Percentiles rank a stretch among this genome's conserved stretches.
Evolutionary conservation across 75 land plant species (phyloP).

Genomic region (Pseudotsuga menziesii): DNA sequence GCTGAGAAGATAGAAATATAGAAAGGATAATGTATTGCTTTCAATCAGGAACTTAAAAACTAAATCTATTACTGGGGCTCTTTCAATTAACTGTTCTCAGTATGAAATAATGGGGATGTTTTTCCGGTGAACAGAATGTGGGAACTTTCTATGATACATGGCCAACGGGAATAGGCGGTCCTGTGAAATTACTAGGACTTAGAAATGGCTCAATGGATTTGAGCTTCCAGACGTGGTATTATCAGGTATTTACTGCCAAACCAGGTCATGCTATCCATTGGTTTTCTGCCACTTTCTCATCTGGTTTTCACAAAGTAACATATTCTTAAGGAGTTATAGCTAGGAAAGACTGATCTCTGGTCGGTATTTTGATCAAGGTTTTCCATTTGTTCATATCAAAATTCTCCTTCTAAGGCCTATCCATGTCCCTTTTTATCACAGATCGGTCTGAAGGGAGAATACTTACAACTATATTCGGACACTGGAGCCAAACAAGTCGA

Average conservation of each 20-base stretch:
- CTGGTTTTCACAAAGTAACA: too few species aligned
- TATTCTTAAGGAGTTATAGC: too few species aligned
- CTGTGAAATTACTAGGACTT: background rate
- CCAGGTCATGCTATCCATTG: background rate
- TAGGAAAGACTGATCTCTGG: too few species aligned
- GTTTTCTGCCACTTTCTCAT: too few species aligned
- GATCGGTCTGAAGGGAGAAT: slow-evolving; percentile 3
- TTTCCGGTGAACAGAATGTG: background rate
- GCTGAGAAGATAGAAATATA: background rate
- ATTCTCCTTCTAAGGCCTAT: background rate
- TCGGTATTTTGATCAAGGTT: too few species aligned
- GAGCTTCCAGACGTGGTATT: slow-evolving; percentile 3
- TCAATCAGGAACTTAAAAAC: background rate
- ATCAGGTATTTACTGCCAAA: background rate
- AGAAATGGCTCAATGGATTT: background rate
- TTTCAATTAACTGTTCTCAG: too few species aligned
- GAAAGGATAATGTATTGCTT: background rate
- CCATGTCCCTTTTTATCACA: background rate
- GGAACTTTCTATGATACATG: slow-evolving; percentile 7
- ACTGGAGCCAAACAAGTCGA: background rate
- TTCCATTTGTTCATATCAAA: background rate
- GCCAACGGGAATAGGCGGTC: slow-evolving; percentile 2
- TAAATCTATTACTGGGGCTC: too few species aligned
- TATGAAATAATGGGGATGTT: too few species aligned
- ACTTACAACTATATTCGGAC: background rate